Evolutionary conservation across 306 rosid species (phyloP).

Genomic region (Quercus gilva): DNA sequence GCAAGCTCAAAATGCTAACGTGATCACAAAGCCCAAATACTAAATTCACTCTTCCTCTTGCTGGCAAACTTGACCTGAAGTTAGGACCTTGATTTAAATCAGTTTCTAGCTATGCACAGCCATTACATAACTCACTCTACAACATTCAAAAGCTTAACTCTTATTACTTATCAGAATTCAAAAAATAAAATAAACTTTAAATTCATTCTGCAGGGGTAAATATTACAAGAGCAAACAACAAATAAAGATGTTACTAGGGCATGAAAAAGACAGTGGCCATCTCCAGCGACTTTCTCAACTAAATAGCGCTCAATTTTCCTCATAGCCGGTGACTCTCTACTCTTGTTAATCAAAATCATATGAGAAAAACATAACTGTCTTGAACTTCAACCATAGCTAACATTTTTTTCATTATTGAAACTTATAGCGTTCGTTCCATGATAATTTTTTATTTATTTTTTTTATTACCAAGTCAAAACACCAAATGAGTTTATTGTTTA

Average conservation of each 20-base stretch:
- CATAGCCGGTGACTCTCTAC: no score
- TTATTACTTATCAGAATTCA: neutral
- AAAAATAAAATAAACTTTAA: neutral
- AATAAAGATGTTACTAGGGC: conserved; percentile 39
- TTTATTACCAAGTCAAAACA: no score
- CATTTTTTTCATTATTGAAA: no score
- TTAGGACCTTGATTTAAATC: neutral
- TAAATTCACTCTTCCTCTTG: neutral
- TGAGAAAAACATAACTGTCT: no score
- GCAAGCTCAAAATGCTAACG: neutral
- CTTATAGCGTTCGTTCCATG: rapidly evolving
- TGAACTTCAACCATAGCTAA: no score
- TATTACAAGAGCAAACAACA: neutral
- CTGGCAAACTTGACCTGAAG: neutral
- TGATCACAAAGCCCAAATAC: neutral
- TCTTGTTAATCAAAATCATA: no score
- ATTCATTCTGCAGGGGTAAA: neutral
- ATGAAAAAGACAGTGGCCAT: no score
- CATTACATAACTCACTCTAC: neutral
- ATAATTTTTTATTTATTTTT: no score
- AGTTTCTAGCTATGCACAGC: no score
- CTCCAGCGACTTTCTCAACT: no score
- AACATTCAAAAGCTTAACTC: neutral
- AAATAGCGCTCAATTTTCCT: no score
- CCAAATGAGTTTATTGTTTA: no score